Percentiles rank a stretch among this genome's conserved stretches.
phyloP scores from a whole-genome alignment of 2,329 filamentous ascomycete species.

The Apiospora kogelbergensis region DNA sequence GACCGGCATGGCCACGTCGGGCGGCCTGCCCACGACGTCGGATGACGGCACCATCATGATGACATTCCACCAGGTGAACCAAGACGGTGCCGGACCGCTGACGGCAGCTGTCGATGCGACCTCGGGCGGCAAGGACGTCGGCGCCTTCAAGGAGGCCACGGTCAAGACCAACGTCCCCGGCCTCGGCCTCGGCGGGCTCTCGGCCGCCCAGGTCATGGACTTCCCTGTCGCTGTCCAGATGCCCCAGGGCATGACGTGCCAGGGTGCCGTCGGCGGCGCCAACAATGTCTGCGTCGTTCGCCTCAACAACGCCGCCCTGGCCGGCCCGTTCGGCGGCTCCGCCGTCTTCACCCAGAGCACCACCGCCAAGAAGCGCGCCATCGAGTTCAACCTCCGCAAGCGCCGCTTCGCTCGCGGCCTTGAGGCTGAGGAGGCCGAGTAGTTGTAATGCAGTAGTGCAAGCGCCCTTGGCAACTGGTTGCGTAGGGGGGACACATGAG shows the following conservation, averaged over 20 bases:
- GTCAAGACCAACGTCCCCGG: slow-evolving; percentile 61
- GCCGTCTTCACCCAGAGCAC: slow-evolving; percentile 61
- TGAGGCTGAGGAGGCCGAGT: slow-evolving; percentile 3
- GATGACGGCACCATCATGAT: slow-evolving; percentile 59
- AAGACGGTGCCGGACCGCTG: slow-evolving; percentile 64
- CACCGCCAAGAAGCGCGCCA: slow-evolving; percentile 56
- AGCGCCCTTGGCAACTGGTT: not conserved
- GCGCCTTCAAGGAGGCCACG: slow-evolving; percentile 56
- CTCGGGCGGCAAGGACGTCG: slow-evolving; percentile 57
- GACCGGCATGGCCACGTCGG: slow-evolving; percentile 49
- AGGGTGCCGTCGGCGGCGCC: slow-evolving; percentile 56
- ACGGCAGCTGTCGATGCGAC: slow-evolving; percentile 57
- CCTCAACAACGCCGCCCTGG: slow-evolving; percentile 57
- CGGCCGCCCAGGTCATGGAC: slow-evolving; percentile 56
- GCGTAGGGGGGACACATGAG: too few relatives aligned
- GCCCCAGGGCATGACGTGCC: slow-evolving; percentile 64
- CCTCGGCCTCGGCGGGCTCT: slow-evolving; percentile 52
- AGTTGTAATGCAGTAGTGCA: not conserved
- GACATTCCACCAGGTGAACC: slow-evolving; percentile 67
- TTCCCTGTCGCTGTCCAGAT: slow-evolving; percentile 63
- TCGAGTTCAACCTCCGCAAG: slow-evolving; percentile 46
- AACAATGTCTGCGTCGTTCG: slow-evolving; percentile 62
- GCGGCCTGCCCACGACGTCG: slow-evolving; percentile 57
- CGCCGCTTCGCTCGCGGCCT: slow-evolving; percentile 23
- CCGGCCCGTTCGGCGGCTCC: slow-evolving; percentile 64